A percentile compares a stretch with the other conserved stretches of the same genome.
Evolutionary conservation across 2,329 filamentous ascomycete species (phyloP).

Genomic region (Monascus ruber): DNA sequence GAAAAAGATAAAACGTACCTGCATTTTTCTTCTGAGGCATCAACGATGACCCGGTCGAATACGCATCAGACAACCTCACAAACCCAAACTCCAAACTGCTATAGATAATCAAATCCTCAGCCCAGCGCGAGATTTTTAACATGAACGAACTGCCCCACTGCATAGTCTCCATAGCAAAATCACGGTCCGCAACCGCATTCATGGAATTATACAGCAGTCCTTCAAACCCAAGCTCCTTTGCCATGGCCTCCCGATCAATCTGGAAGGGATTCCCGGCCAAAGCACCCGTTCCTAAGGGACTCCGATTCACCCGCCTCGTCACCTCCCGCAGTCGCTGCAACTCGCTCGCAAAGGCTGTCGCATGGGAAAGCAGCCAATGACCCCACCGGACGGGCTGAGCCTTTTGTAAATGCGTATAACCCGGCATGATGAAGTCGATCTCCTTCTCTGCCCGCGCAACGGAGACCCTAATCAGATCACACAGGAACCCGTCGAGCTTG

Average conservation of each 20-base stretch:
- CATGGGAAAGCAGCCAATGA: conserved; percentile 71
- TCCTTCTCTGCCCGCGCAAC: conserved; percentile 60
- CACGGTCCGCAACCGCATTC: conserved; percentile 62
- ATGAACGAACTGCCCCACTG: conserved; percentile 70
- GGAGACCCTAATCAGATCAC: conserved; percentile 58
- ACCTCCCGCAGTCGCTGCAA: conserved; percentile 66
- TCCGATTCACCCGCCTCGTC: conserved; percentile 59
- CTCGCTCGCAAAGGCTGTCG: conserved; percentile 58
- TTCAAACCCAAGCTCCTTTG: conserved; percentile 69
- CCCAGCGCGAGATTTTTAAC: conserved; percentile 68
- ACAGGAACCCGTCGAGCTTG: conserved; percentile 56
- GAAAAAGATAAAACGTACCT: conserved; percentile 9
- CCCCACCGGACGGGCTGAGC: conserved; percentile 72
- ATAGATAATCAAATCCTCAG: conserved; percentile 80
- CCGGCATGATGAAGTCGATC: conserved; percentile 70
- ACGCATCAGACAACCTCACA: conserved; percentile 64
- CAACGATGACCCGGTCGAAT: conserved; percentile 62
- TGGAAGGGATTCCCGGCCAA: conserved; percentile 72
- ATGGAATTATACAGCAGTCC: conserved; percentile 66
- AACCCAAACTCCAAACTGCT: conserved; percentile 66
- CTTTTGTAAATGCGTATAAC: conserved; percentile 78
- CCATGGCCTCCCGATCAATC: conserved; percentile 69
- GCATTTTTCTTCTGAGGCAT: conserved; percentile 81
- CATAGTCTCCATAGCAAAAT: conserved; percentile 73
- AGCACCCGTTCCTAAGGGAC: conserved; percentile 62